These are phyloP conservation scores for Glycyrrhiza uralensis DNA, from an alignment of 306 rosid genomes.

Conservation along the genomic window DNA sequence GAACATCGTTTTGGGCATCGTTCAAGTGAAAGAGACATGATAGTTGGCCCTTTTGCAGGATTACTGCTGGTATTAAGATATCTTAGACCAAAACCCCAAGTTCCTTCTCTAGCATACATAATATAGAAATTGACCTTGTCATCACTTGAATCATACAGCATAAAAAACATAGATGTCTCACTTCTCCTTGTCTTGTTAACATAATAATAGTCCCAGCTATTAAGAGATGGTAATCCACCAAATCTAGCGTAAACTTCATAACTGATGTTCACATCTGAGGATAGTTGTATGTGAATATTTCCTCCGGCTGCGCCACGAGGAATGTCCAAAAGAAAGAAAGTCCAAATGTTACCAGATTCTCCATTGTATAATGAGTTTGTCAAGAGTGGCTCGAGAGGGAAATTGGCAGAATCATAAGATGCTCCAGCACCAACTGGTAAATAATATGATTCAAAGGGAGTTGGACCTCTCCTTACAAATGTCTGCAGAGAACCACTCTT, in stretches of 20 bases:
- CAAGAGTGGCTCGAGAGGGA: slow-evolving; percentile 73
- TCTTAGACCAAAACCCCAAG: slow-evolving; percentile 88
- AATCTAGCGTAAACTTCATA: slow-evolving; percentile 81
- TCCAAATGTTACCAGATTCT: slow-evolving; percentile 58
- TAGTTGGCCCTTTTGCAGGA: slow-evolving; percentile 45
- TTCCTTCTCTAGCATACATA: slow-evolving; percentile 85
- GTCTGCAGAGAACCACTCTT: slow-evolving; percentile 79
- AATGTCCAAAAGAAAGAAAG: slow-evolving; percentile 71
- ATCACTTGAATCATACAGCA: slow-evolving; percentile 64
- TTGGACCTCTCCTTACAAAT: slow-evolving; percentile 53
- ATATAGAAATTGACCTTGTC: slow-evolving; percentile 67
- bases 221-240: slow-evolving; percentile 86
- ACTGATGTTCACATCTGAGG: slow-evolving; percentile 50
- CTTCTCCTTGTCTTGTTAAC: slow-evolving; percentile 77
- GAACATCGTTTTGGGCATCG: slow-evolving; percentile 92
- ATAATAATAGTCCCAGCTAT: slow-evolving; percentile 76
- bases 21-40: slow-evolving; percentile 83
- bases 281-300: slow-evolving; percentile 62
- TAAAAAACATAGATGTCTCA: slow-evolving; percentile 71
- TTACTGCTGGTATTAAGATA: slow-evolving; percentile 36
- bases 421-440: slow-evolving; percentile 59
- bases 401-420: slow-evolving; percentile 47
- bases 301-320: slow-evolving; percentile 94
- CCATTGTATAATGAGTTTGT: slow-evolving; percentile 49
- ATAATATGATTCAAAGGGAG: slow-evolving; percentile 79